phyloP scores from a whole-genome alignment of 2,329 filamentous ascomycete species.

The Fonsecaea pugnacius region DNA sequence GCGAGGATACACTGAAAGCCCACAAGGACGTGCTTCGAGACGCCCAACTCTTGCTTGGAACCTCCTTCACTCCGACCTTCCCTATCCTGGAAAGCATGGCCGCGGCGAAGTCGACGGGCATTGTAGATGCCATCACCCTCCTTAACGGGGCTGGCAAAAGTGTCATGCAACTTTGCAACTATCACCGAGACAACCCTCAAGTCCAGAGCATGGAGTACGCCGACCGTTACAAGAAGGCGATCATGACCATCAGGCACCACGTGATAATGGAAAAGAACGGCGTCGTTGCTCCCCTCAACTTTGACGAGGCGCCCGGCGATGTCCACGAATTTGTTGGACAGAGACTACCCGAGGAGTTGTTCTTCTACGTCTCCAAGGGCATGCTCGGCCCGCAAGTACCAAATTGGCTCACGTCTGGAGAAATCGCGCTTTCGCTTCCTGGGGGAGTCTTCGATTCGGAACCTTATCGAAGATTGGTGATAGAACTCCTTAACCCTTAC shows the following conservation, averaged over 20 bases:
- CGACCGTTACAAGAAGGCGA: constrained; percentile 83
- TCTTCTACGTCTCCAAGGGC: constrained; percentile 84
- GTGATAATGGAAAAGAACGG: constrained; percentile 79
- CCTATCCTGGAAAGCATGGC: constrained; percentile 71
- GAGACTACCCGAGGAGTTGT: constrained; percentile 84
- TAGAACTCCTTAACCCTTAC: constrained; percentile 72
- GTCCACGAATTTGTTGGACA: constrained; percentile 90
- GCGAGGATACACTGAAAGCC: constrained; percentile 61
- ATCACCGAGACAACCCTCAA: constrained; percentile 78
- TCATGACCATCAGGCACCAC: constrained; percentile 84
- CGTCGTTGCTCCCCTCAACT: constrained; percentile 73
- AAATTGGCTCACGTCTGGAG: constrained; percentile 78
- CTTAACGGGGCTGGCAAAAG: constrained; percentile 69
- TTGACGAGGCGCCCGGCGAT: constrained; percentile 75
- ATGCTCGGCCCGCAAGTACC: constrained; percentile 78
- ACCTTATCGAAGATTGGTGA: constrained; percentile 80
- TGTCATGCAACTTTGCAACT: constrained; percentile 73
- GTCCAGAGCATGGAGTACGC: constrained; percentile 74
- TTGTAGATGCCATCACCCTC: constrained; percentile 78
- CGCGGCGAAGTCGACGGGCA: constrained; percentile 56
- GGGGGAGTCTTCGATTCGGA: constrained; percentile 79
- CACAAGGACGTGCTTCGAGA: constrained; percentile 57
- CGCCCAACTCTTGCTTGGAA: constrained; percentile 80
- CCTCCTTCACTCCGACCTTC: constrained; percentile 76
- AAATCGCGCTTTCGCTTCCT: constrained; percentile 79